Conservation (phyloP, 2,329 filamentous ascomycete genomes). For the Neopestalotiopsis sp. region DNA sequence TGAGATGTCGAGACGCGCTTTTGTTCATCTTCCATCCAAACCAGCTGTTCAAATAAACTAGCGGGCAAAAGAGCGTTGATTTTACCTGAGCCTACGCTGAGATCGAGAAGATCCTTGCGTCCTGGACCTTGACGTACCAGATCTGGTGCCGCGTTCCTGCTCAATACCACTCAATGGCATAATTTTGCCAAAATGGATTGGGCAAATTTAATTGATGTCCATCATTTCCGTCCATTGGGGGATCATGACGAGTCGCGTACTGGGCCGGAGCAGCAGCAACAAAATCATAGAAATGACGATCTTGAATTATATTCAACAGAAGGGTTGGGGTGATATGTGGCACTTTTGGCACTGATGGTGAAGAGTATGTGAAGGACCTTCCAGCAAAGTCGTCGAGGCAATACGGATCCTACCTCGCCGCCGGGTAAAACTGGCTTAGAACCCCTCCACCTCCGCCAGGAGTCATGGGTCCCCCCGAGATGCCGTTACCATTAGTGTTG, state of each 20-base stretch:
- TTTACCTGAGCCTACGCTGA: no score
- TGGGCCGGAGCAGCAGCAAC: no score
- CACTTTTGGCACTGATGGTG: no score
- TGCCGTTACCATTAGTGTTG: conserved; percentile 62
- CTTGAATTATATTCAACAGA: no score
- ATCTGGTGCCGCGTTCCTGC: background rate
- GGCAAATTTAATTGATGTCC: background rate
- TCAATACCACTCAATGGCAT: background rate
- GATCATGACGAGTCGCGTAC: no score
- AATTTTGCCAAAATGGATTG: background rate
- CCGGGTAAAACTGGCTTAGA: conserved; percentile 73
- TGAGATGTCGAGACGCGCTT: conserved; percentile 5
- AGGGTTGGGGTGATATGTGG: no score
- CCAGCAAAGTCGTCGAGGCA: background rate
- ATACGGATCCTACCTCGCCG: background rate
- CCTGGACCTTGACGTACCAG: background rate
- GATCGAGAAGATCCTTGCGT: no score
- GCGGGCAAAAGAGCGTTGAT: background rate
- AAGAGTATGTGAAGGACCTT: background rate
- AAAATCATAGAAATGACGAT: no score
- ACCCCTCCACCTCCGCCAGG: conserved; percentile 77
- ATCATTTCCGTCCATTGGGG: no score
- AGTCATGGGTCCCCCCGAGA: conserved; percentile 74
- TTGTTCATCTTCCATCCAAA: conserved; percentile 19
- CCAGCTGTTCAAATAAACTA: conserved; percentile 12